Percentiles rank a stretch among this genome's conserved stretches.
These are phyloP conservation scores for Panaeolus papilionaceus DNA, from an alignment of 768 basidiomycete genomes.

Conservation along the genomic window DNA sequence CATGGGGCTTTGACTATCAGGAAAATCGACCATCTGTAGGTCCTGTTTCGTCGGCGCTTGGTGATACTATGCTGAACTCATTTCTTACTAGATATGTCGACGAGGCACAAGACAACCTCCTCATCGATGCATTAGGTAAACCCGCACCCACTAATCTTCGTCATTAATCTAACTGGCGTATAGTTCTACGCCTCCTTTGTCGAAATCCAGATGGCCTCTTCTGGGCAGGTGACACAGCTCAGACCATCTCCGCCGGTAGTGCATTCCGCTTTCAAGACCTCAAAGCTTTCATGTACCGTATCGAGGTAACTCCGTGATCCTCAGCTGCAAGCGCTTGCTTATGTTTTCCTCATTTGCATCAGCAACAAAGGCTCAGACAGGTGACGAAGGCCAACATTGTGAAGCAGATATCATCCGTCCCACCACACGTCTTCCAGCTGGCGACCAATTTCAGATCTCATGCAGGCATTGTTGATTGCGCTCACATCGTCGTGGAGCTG, in stretches of 20 bases:
- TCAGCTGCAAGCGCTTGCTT: background rate
- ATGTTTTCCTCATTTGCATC: background rate
- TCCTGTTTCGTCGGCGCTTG: slow-evolving; percentile 19
- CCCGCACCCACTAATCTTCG: background rate
- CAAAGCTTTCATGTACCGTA: slow-evolving; percentile 67
- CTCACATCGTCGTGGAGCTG: slow-evolving; percentile 67
- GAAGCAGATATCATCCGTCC: slow-evolving; percentile 10
- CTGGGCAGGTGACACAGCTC: slow-evolving; percentile 84
- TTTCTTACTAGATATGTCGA: slow-evolving; percentile 62
- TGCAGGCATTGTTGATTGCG: slow-evolving; percentile 76
- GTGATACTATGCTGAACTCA: background rate
- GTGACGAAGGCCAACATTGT: background rate
- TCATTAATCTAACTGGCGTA: background rate
- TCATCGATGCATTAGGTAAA: slow-evolving; percentile 67
- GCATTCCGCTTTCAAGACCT: slow-evolving; percentile 76
- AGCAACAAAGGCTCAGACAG: slow-evolving; percentile 22
- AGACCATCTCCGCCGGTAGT: slow-evolving; percentile 77
- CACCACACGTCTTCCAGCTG: slow-evolving; percentile 57
- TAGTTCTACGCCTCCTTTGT: slow-evolving; percentile 70
- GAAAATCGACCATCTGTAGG: slow-evolving; percentile 63
- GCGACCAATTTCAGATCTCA: slow-evolving; percentile 74
- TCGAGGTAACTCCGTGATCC: slow-evolving; percentile 53
- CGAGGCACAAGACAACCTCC: slow-evolving; percentile 75
- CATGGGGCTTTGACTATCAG: slow-evolving; percentile 41
- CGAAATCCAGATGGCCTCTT: slow-evolving; percentile 70